A percentile compares a stretch with the other conserved stretches of the same genome.
phyloP scores from a whole-genome alignment of 306 rosid species.

The Leucaena leucocephala region DNA sequence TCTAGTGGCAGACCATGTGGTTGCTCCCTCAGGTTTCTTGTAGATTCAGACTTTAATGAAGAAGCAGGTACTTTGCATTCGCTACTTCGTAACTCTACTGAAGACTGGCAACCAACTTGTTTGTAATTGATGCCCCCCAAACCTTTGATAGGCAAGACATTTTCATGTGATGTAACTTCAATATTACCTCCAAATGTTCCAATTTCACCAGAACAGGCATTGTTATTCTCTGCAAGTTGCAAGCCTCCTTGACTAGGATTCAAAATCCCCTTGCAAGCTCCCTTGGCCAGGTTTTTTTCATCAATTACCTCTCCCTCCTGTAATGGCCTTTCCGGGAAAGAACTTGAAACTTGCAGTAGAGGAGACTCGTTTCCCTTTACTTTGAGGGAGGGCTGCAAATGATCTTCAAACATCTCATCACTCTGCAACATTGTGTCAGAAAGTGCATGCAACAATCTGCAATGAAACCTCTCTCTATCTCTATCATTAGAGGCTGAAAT shows the following conservation, averaged over 20 bases:
- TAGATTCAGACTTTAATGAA: slow-evolving; percentile 39
- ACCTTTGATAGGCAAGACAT: slow-evolving; percentile 33
- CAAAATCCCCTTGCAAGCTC: slow-evolving; percentile 19
- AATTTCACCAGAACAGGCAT: slow-evolving; percentile 34
- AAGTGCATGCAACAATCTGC: slow-evolving; percentile 52
- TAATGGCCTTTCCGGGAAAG: slow-evolving; percentile 42
- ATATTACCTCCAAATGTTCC: slow-evolving; percentile 25
- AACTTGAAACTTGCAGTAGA: slow-evolving; percentile 44
- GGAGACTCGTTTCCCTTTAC: slow-evolving; percentile 43
- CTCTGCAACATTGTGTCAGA: slow-evolving; percentile 61
- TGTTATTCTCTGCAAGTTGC: slow-evolving; percentile 31
- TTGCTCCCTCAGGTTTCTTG: slow-evolving; percentile 35
- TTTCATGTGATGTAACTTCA: slow-evolving; percentile 40
- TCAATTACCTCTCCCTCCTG: slow-evolving; percentile 43
- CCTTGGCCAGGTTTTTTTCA: slow-evolving; percentile 24
- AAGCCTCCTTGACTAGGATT: slow-evolving; percentile 42
- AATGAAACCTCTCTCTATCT: slow-evolving; percentile 34
- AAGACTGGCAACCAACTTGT: slow-evolving; percentile 40
- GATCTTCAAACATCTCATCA: slow-evolving; percentile 44
- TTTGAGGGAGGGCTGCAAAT: slow-evolving; percentile 33
- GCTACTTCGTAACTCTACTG: slow-evolving; percentile 42
- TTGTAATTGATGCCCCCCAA: slow-evolving; percentile 43
- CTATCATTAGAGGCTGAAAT: slow-evolving; percentile 39
- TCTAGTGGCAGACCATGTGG: slow-evolving; percentile 40
- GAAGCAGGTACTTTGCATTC: slow-evolving; percentile 32